phyloP scores from a whole-genome alignment of 2,329 filamentous ascomycete genomes.

The Rutstroemia sp. region DNA sequence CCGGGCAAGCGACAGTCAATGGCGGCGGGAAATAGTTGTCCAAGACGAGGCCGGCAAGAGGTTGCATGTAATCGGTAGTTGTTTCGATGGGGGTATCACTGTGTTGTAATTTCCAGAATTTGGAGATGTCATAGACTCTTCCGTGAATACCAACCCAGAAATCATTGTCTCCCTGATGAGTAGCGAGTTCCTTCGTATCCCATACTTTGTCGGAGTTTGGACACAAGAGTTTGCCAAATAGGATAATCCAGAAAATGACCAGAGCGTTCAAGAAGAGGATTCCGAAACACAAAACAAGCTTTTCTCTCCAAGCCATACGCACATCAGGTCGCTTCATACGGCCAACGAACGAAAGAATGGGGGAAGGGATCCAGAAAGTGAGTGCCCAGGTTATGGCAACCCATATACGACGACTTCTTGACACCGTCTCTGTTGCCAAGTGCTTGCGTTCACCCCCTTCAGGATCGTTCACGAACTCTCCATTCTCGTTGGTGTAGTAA shows the following conservation, averaged over 20 bases:
- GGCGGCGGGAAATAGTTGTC: slow-evolving; percentile 83
- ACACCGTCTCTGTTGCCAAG: slow-evolving; percentile 62
- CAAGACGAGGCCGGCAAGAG: slow-evolving; percentile 70
- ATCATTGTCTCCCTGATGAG: slow-evolving; percentile 65
- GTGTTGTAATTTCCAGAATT: slow-evolving; percentile 81
- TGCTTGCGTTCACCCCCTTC: slow-evolving; percentile 71
- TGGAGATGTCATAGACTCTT: slow-evolving; percentile 83
- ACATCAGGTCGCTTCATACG: slow-evolving; percentile 97
- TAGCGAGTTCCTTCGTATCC: slow-evolving; percentile 60
- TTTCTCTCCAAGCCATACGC: slow-evolving; percentile 95
- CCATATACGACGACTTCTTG: slow-evolving; percentile 65
- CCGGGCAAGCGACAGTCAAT: slow-evolving; percentile 64
- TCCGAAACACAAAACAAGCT: slow-evolving; percentile 72
- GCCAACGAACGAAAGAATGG: slow-evolving; percentile 69
- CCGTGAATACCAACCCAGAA: slow-evolving; percentile 86
- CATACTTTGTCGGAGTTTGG: slow-evolving; percentile 90
- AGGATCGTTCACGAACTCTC: slow-evolving; percentile 65
- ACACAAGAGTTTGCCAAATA: slow-evolving; percentile 77
- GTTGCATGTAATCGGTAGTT: slow-evolving; percentile 58
- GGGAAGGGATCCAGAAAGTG: slow-evolving; percentile 93
- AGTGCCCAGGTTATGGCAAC: slow-evolving; percentile 74
- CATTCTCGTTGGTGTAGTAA: slow-evolving; percentile 62
- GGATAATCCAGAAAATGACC: slow-evolving; percentile 88
- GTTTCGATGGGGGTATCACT: slow-evolving; percentile 63
- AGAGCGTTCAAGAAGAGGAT: slow-evolving; percentile 75